Base-by-base conservation (phyloP, 208 protist species). In the Leishmania arabica region DNA sequence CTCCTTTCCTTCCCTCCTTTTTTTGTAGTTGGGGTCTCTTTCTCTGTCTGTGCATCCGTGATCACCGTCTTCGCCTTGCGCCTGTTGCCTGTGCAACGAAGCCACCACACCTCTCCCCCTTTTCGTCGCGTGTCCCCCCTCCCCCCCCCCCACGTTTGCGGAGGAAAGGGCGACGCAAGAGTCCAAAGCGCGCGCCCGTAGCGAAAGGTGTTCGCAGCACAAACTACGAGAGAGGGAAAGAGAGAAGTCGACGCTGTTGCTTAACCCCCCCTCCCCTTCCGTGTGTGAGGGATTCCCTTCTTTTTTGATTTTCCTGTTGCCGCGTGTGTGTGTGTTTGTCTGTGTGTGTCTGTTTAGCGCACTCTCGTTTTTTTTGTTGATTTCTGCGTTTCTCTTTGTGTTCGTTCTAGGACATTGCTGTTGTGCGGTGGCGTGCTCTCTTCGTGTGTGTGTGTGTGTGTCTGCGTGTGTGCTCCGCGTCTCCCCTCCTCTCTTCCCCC, bases 341-440 rank as follows among this genome's bases (percentile, higher is more conserved):
- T 37, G 37, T 40, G 1, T 40, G 37, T 40, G 37, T 40, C 34
- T 37, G n/a, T 53, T n/a, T 76, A 3, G 42, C 72, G 24, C 65
- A 42, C 5, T 42, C 40, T 42, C 40, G 40, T 9, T 42, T 42
- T 42, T 65, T 66, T 60, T n/a, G 54, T 56, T 37, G 53, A 1
- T 69, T 40, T 84, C n/a, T 24, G 62, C 21, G 56, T 8, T 79
- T 53, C 37, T 27, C 40, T 27, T 13, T 64, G 68, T 51, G 60
- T 65, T 51, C 78, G 76, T 60, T 85, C 54, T 24, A 34, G 75
- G 54, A 34, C n/a, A 21, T 54, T 31, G 77, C 45, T 70, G 66
- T 34, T 21, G n/a, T 80, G 51, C 21, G 17, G 51, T 54, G 15
- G 51, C 17, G 51, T 71, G 53, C 21, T 78, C 53, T 56, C 21